A percentile compares a stretch with the other conserved stretches of the same genome.
Conservation (phyloP, 805 yeast genomes). For the Kuraishia borneana region DNA sequence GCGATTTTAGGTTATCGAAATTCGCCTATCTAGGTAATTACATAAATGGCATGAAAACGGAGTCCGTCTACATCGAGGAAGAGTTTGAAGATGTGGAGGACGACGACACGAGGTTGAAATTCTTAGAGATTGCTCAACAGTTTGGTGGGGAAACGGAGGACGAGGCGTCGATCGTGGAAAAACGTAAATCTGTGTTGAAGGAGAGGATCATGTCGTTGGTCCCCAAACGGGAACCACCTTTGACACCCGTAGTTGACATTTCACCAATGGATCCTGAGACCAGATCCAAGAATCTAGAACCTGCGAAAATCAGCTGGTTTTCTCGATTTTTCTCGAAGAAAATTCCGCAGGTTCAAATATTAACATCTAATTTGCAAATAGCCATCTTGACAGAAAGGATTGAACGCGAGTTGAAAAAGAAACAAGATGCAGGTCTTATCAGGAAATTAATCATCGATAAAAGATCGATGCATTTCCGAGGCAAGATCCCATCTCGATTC, state of each 20-base stretch:
- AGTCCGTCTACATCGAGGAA: slow-evolving; percentile 16
- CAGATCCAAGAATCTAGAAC: not conserved
- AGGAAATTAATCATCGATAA: not conserved
- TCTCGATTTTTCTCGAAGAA: not conserved
- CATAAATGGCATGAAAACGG: not conserved
- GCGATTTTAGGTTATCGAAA: not conserved
- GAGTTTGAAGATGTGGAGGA: slow-evolving; percentile 3
- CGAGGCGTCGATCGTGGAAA: slow-evolving; percentile 2
- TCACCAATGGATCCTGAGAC: slow-evolving; percentile 15
- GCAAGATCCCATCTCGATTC: not conserved
- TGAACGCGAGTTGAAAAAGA: not conserved
- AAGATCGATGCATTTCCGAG: not conserved
- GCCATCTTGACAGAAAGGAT: not conserved
- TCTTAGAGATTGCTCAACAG: slow-evolving; percentile 3
- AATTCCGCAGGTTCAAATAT: too few relatives aligned
- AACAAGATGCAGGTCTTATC: not conserved
- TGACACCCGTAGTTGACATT: slow-evolving; percentile 9
- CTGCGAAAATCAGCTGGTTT: not conserved
- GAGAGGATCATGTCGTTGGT: slow-evolving; percentile 1
- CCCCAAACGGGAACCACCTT: slow-evolving; percentile 4
- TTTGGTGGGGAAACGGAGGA: slow-evolving; percentile 8
- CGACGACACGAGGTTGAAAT: slow-evolving; percentile 2
- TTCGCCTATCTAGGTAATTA: not conserved
- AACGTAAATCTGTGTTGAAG: not conserved
- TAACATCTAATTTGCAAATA: too few relatives aligned